Base-by-base conservation (phyloP, 1,284 basidiomycete genomes). In the Ustilago nuda region DNA sequence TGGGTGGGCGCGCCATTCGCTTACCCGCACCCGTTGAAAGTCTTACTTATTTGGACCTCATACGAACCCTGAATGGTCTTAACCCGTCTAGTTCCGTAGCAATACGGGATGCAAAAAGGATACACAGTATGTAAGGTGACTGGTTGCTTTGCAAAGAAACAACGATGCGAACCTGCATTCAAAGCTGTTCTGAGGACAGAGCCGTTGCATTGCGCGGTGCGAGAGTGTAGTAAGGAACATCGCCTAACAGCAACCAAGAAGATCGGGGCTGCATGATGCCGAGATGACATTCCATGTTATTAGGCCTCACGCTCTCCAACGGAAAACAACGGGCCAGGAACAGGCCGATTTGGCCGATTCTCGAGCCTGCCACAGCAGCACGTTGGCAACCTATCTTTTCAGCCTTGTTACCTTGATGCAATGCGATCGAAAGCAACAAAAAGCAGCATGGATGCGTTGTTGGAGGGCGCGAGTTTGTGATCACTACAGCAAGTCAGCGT, bases 61-160 rank as follows among this genome's bases (percentile, higher is more conserved):
- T 30, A 13, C 4, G 15, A 27, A 13, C 41, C 55, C 55, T 56
- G n/a, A 30, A 12, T n/a, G 43, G 43, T 19, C 39, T 23, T 45
- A 30, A 27, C 4, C 41, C 39, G 39, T 19, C 41, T 45, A 33
- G 4, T 43, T 43, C 55, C 39, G 39, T 15, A 23, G 33, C n/a
- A 19, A 19, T 7, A 19, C n/a, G 51, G 8, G 11, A 19, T 15
- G 33, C 17, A 53, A n/a, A 53, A 17, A 7, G 13, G 15, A 30
- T 15, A 3, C 15, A 2, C 8, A 48, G 33, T 53, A 13, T 30
- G 8, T 32, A 8, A 1, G 15, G 48, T 50, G 48, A 50, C 48
- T 50, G 48, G 30, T 50, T 50, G 27, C 48, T 50, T 50, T 50
- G 48, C 48, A 50, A 50, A 50, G 48, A 48, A 30, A 11, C 37